Evolutionary conservation across 2,329 filamentous ascomycete species (phyloP), one percentile per base, ranked within the genome.

Genomic region (Ceratocystis harringtonii): DNA sequence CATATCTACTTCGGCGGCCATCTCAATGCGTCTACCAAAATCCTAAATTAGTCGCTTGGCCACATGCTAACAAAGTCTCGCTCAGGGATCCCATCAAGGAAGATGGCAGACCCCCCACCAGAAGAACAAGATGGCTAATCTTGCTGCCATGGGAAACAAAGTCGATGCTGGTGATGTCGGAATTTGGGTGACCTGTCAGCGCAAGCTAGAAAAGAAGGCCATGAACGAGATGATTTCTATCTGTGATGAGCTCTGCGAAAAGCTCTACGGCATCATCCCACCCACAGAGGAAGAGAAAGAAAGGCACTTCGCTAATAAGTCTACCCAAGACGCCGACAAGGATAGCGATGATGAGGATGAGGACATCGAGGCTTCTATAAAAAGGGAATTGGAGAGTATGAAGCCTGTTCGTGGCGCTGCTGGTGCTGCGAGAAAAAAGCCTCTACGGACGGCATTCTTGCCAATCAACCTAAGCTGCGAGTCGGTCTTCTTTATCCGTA

Each of bases 151-250:
- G 69, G 78, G 78, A 50, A 78, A 74, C 48, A 72, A 74, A 12
- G 74, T 91, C 61, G 82, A 88, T 70, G 78, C 86, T 4, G 87
- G 88, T 4, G 87, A 91, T 71, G 78, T 80, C 63, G 89, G 89
- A 4, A 84, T 92, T 67, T 92, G 88, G 87, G 85, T 86, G 32
- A 91, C 88, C 0, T 92, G 87, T 72, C 84, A 86, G 63, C 82
- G 86, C 72, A 83, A 83, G 69, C 86, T 88, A 76, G 87, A 89
- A 74, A 79, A 78, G 52, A 87, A 85, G 73, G 87, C 88, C 15
- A 80, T 87, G 1, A 77, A 79, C 62, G 89, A 92, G 72, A 79
- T 91, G 68, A 79, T 78, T 66, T 75, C 81, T 67, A 75, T 91
- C 25, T 87, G 90, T 71, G 79, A 86, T 55, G 80, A 87, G 76